phyloP scores from a whole-genome alignment of 176 grass and related monocot species.

The Pharus latifolius region DNA sequence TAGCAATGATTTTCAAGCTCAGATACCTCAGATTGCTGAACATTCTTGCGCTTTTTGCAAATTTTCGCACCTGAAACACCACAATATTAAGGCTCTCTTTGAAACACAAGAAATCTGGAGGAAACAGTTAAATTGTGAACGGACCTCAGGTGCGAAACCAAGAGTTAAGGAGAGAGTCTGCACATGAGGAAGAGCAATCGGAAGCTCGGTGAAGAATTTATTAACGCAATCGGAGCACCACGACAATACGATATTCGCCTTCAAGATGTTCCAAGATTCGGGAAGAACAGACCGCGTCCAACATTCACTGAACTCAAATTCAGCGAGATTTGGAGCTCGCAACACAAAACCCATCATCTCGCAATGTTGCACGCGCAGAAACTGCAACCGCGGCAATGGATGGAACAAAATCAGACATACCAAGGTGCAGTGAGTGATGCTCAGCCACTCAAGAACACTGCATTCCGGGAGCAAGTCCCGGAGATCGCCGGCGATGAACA shows the following conservation, averaged over 20 bases:
- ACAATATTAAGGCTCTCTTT: too few relatives aligned
- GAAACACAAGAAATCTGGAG: too few relatives aligned
- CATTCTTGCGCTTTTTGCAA: too few relatives aligned
- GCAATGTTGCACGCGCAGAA: background rate
- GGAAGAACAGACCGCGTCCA: background rate
- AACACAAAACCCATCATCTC: background rate
- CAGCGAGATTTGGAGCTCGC: background rate
- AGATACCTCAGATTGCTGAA: background rate
- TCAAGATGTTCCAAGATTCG: background rate
- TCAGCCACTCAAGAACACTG: background rate
- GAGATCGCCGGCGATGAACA: background rate
- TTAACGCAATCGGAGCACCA: background rate
- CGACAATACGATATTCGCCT: background rate
- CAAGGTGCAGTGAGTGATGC: background rate
- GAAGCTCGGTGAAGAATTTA: too few relatives aligned
- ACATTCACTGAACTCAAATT: background rate
- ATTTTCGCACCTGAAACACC: too few relatives aligned
- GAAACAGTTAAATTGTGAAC: too few relatives aligned
- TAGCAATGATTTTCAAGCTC: background rate
- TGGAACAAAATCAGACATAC: background rate
- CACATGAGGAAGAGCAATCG: background rate
- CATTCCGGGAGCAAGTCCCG: background rate
- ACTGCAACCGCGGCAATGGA: background rate
- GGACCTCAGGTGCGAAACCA: background rate
- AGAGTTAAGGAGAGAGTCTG: background rate